Evolutionary conservation across 768 basidiomycete genomes (phyloP).

Genomic region (Phylloporus arenicola): DNA sequence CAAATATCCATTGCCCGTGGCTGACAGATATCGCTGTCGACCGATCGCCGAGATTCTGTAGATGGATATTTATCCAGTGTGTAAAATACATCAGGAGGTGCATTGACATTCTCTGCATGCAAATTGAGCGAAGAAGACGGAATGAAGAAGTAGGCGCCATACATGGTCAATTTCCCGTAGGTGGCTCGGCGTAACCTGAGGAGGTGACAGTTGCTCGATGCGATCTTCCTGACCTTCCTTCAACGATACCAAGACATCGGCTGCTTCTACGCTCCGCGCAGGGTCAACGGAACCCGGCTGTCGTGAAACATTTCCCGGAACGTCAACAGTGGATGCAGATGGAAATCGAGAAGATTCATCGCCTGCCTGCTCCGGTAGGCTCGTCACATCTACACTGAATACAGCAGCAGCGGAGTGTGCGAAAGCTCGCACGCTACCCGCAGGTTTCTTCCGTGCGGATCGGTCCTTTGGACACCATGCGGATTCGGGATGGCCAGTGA

Average conservation of each 20-base stretch:
- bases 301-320: background rate
- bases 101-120: slow-evolving; percentile 54
- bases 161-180: slow-evolving; percentile 66
- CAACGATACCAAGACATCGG: background rate
- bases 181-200: slow-evolving; percentile 55
- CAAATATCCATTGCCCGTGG: slow-evolving; percentile 77
- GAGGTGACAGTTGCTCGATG: slow-evolving; percentile 27
- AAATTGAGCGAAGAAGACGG: slow-evolving; percentile 6
- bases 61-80: slow-evolving; percentile 68
- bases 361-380: background rate
- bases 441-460: slow-evolving; percentile 9
- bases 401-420: slow-evolving; percentile 21
- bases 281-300: background rate
- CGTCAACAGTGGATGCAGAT: background rate
- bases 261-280: background rate
- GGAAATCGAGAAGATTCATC: background rate
- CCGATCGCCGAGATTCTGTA: slow-evolving; percentile 39
- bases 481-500: slow-evolving; percentile 61
- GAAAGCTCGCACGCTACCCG: slow-evolving; percentile 35
- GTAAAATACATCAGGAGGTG: slow-evolving; percentile 82
- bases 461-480: slow-evolving; percentile 51
- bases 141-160: slow-evolving; percentile 14
- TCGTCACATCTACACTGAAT: background rate
- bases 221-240: background rate
- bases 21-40: slow-evolving; percentile 42